phyloP scores from a whole-genome alignment of 805 yeast genomes.

The Candida rishiriensis region DNA sequence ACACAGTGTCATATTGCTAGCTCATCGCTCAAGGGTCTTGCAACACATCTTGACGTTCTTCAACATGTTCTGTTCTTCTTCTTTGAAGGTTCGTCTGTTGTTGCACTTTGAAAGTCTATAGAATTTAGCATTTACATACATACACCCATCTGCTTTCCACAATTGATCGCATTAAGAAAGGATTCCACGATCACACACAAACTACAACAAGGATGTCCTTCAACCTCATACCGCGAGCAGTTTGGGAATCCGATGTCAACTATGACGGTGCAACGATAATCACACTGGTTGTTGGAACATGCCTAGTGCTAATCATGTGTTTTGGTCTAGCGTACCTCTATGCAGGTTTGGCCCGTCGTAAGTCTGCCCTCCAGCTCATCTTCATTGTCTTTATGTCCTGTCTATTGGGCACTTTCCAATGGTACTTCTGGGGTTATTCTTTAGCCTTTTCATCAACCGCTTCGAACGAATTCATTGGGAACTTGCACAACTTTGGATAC shows the following conservation, averaged over 20 bases:
- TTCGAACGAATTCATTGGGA: slow-evolving; percentile 81
- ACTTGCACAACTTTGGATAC: slow-evolving; percentile 77
- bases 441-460: slow-evolving; percentile 81
- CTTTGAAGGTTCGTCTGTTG: too few relatives aligned
- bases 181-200: too few relatives aligned
- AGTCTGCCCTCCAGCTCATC: slow-evolving; percentile 81
- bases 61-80: too few relatives aligned
- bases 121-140: too few relatives aligned
- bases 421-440: slow-evolving; percentile 99
- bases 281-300: slow-evolving; percentile 56
- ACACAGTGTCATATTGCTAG: too few relatives aligned
- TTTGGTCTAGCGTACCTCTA: slow-evolving; percentile 93
- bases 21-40: too few relatives aligned
- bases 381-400: slow-evolving; percentile 76
- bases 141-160: too few relatives aligned
- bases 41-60: too few relatives aligned
- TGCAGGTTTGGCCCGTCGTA: slow-evolving; percentile 86
- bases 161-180: too few relatives aligned
- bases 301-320: slow-evolving; percentile 83
- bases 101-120: too few relatives aligned
- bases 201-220: too few relatives aligned
- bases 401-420: slow-evolving; percentile 61
- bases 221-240: slow-evolving; percentile 7
- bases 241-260: slow-evolving; percentile 20
- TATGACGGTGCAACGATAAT: slow-evolving; percentile 45